Evolutionary conservation across 495 filamentous ascomycete species (phyloP), one percentile per base, ranked within the genome.

Genomic region (Podospora tetraspora): DNA sequence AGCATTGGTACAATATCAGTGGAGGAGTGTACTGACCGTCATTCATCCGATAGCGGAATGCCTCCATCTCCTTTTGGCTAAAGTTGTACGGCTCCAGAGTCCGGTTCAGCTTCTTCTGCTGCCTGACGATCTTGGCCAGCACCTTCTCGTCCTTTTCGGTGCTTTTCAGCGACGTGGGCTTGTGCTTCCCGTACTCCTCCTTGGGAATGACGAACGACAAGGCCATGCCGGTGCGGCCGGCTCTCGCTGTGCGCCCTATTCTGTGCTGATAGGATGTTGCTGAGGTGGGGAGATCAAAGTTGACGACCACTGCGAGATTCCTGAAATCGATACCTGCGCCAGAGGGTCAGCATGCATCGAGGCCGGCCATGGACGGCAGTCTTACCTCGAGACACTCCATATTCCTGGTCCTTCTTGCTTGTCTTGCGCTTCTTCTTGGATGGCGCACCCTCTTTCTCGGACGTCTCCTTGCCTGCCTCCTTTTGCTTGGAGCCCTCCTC

Each of bases 261-360:
- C 95, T 90, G 79, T 99, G 95, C 11, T 76, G 95, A 75, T 99
- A 99, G 4, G 92, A 96, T 76, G 90, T 94, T n/a, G 92, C 89
- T 13, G 87, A 90, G 34, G 87, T 86, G 0, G 95, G 96, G 56
- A 98, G 88, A 78, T 99, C 95, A 73, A 98, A 98, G 83, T 99
- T 99, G 71, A 99, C 86, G 23, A 99, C 92, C 68, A 91, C 92
- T 24, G 94, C 89, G 63, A 98, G 92, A 78, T 97, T 92, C 70
- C 92, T 89, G 84, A 99, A 99, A 78, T 99, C 95, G 77, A 97
- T 95, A 12, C 80, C 79, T 72, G 66, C 0, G 3, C 4, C 2
- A 52, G 16, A 3, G 43, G 25, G 27, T 61, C 16, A 59, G 62
- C 19, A 58, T n/a, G 11, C 11, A 19, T 13, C 19, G 1, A 59